Evolutionary conservation across 192 early-diverging fungal genomes (phyloP), one percentile per base, ranked within the genome.

Genomic region (Umbelopsis sp.): DNA sequence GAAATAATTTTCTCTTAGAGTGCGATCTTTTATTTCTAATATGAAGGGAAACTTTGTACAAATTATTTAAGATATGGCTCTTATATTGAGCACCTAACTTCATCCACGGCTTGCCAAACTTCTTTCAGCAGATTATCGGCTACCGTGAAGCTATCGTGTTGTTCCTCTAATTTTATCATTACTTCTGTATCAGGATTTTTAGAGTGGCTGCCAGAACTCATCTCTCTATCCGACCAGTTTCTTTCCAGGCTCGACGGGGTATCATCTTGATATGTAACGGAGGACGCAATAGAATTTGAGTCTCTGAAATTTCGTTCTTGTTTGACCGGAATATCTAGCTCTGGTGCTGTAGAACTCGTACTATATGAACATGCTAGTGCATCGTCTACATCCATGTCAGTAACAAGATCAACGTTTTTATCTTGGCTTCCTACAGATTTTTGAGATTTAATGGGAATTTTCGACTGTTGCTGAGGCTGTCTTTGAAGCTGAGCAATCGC

Each of bases 231-330:
- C 13, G 55, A 25, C 55, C 55, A 61, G 30, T 30, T 61, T 35
- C 18, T 61, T 30, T 61, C 55, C 55, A 61, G 8, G 55, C 55
- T 61, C 25, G 55, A 8, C 21, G 55, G 55, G 55, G 55, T 61
- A 61, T 61, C 55, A 33, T 61, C 55, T 30, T 61, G 55, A 35
- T 61, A 61, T 61, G 55, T 61, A 30, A 61, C 55, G 8, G 55
- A 61, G 55, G 55, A 61, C 8, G 55, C 55, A 61, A 61, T 30
- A 0, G 55, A 61, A 16, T 27, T 33, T 1, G 55, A 61, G 16
- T 61, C 55, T 61, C 55, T 27, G 55, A 16, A 4, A 5, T 11
- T 18, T 18, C 18, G 10, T 61, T 61, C 55, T 33, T 25, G 55
- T 35, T 61, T 61, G 25, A 61, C 55, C 1, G 55, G 30, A 12